Evolutionary conservation across 805 yeast species (phyloP), one percentile per base, ranked within the genome.

Genomic region (Candida krabiensis): DNA sequence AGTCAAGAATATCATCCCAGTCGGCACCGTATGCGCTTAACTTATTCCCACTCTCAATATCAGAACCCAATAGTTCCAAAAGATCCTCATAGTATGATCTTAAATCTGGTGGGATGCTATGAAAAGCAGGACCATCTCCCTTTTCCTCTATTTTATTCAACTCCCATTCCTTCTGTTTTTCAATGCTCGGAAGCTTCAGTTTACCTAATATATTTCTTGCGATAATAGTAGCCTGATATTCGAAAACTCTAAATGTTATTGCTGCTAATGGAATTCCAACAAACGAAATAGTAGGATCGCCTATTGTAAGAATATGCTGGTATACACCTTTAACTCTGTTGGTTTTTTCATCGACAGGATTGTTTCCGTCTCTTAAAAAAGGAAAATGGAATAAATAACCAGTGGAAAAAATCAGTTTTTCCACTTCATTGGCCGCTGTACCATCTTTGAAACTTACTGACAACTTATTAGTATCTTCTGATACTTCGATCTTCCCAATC

Each of bases 191-290:
- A 19, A 72, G 50, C 9, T 43, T 12, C 13, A 51, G 53, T 25
- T 56, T 57, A n/a, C 62, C 63, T 4, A 74, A 58, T 77, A 77
- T 73, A 5, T 71, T 69, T 8, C 78, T 78, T 13, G 75, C 73
- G 28, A 73, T 57, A 1, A 76, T 74, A 8, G 77, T 71, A 2
- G 76, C 70, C 33, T 63, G 54, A 1, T 71, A 58, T 44, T 74
- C 80, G 41, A 73, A 69, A 9, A 70, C 61, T 34, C 69, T 68
- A 61, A 71, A 72, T 32, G 64, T 63, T 24, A 69, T 48, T 4
- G 69, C 64, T 1, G 75, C 64, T 3, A 67, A 40, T 5, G 68
- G 52, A 2, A 61, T 53, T 1, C 72, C 71, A 12, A 62, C 61
- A 9, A 58, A 38, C 0, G 66, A 69, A 16, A 67, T 47, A 0